Evolutionary conservation across 371 early-diverging fungal species (phyloP), one percentile per base, ranked within the genome.

Genomic region (Massospora cicadina): DNA sequence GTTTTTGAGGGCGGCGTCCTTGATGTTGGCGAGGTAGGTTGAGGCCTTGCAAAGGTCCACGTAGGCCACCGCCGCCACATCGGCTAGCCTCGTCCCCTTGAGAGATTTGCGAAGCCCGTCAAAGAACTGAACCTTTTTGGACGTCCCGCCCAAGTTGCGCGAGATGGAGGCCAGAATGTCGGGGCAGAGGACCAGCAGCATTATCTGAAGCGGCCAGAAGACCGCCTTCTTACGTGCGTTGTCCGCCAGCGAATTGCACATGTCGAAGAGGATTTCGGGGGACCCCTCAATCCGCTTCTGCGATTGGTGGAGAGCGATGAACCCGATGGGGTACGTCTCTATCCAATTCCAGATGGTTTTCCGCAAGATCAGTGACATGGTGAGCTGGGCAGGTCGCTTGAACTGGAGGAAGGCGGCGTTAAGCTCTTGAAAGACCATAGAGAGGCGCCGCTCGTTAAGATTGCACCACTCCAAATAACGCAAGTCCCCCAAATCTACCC

Each of bases 331-430:
- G 68, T 82, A 87, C 0, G 80, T 79, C 68, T 89, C 89, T 55
- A 91, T 90, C 89, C 89, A 91, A 67, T 85, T 88, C 90, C 90
- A 91, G 66, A 91, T 89, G 1, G 85, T 81, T 54, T 81, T 79
- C 56, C 87, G 78, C 43, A 89, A 72, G 10, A 83, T 79, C 13
- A 83, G 78, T 0, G 88, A 85, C 64, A 84, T 77, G 5, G 81
- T 75, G 7, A 82, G 69, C 65, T 86, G 89, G 0, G 87, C 81
- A 0, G 83, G 73, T 27, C 85, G 82, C 63, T 84, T 81, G 54
- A 90, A 75, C 60, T 79, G 79, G 54, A 80, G 70, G 66, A 86
- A 84, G 10, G 75, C 72, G 2, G 68, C 12, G 55, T 32, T 56
- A 59, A 66, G 33, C 33, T 21, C 43, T 65, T 80, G 75, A 5